These are phyloP conservation scores for Pulveroboletus sp. DNA, from an alignment of 768 basidiomycete species.

Conservation along the genomic window DNA sequence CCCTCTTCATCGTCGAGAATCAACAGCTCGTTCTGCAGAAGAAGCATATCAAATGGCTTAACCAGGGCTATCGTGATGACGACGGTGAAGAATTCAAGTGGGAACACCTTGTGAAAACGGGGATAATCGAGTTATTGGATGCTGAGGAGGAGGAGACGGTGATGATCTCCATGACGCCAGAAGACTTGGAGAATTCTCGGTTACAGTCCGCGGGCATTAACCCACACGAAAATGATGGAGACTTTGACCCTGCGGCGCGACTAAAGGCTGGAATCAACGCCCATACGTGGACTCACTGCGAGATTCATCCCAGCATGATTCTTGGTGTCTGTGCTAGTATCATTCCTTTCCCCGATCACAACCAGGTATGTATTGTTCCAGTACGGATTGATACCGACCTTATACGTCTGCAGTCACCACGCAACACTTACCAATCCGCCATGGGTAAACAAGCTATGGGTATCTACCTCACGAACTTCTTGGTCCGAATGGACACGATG, in stretches of 20 bases:
- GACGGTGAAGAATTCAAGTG: conserved; percentile 68
- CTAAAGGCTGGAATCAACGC: conserved; percentile 80
- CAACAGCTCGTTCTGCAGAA: conserved; percentile 81
- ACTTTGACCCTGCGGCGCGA: conserved; percentile 84
- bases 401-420: conserved; percentile 69
- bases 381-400: not conserved
- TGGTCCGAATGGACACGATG: conserved; percentile 99
- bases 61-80: conserved; percentile 53
- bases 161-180: conserved; percentile 98
- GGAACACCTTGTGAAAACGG: conserved; percentile 79
- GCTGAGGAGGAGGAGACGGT: conserved; percentile 99
- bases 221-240: conserved; percentile 55
- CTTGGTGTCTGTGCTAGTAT: conserved; percentile 98
- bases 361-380: conserved; percentile 62
- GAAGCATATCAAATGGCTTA: conserved; percentile 75
- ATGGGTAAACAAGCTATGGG: conserved; percentile 99
- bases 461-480: conserved; percentile 96
- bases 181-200: conserved; percentile 86
- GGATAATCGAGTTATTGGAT: conserved; percentile 91
- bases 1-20: conserved; percentile 93
- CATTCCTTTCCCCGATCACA: conserved; percentile 99
- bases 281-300: conserved; percentile 97
- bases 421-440: conserved; percentile 99
- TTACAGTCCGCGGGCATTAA: conserved; percentile 58
- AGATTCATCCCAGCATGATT: conserved; percentile 99